Percentiles rank a stretch among this genome's conserved stretches.
These are phyloP conservation scores for Aspergillus haitiensis DNA, from an alignment of 495 filamentous ascomycete species.

Conservation along the genomic window DNA sequence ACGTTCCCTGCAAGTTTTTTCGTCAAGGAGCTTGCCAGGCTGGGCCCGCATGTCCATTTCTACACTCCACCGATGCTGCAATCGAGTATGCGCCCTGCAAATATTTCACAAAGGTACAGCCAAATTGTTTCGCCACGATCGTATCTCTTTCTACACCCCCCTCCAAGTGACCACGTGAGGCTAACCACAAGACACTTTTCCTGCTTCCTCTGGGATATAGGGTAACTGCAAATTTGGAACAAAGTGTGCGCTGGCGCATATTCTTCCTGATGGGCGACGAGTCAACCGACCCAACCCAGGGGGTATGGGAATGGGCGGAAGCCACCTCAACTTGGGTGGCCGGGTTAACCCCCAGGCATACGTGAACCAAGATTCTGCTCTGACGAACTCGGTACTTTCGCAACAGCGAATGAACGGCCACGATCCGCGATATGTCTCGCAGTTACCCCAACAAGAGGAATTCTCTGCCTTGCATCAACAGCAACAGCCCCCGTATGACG, in stretches of 20 bases:
- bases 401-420: constrained; percentile 60
- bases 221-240: constrained; percentile 99
- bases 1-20: constrained; percentile 99
- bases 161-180: neutral
- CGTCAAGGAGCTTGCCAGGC: constrained; percentile 94
- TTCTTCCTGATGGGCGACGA: constrained; percentile 87
- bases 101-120: constrained; percentile 91
- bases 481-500: constrained; percentile 48
- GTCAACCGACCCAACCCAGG: constrained; percentile 65
- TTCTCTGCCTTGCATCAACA: constrained; percentile 46
- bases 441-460: constrained; percentile 43
- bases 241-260: constrained; percentile 94
- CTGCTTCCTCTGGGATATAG: constrained; percentile 45
- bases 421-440: constrained; percentile 43
- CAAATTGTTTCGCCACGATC: constrained; percentile 2
- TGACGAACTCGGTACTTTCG: constrained; percentile 81
- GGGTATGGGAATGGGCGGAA: constrained; percentile 43
- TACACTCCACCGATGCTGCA: constrained; percentile 79
- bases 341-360: constrained; percentile 69
- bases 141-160: neutral
- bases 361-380: constrained; percentile 67
- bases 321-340: constrained; percentile 66
- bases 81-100: constrained; percentile 88
- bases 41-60: constrained; percentile 92
- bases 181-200: constrained; percentile 12